phyloP scores from a whole-genome alignment of 1,139 yeast species.

The Saccharomyces hybrid region DNA sequence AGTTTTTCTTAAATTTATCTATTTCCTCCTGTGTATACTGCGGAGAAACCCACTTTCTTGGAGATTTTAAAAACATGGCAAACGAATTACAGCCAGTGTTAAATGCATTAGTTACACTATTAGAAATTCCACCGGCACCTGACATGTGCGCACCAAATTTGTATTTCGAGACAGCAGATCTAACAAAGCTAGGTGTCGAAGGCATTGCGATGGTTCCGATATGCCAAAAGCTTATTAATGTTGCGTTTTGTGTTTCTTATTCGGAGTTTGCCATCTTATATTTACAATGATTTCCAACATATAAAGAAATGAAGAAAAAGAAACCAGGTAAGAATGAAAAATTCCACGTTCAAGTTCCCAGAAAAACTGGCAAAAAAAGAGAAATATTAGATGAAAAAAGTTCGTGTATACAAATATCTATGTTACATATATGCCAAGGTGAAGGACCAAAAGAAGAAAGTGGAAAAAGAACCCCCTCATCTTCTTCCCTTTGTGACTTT shows the following conservation, averaged over 20 bases:
- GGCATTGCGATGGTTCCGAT: not conserved
- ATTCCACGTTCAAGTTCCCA: not conserved
- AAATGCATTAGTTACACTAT: constrained; percentile 67
- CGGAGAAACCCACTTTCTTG: constrained; percentile 87
- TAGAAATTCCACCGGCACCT: constrained; percentile 64
- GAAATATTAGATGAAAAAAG: not conserved
- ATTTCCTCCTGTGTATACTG: constrained; percentile 63
- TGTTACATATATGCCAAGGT: not conserved
- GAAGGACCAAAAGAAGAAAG: not conserved
- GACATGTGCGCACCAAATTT: constrained; percentile 83
- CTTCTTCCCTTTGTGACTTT: constrained; percentile 19
- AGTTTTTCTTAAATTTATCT: constrained; percentile 51
- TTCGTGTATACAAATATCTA: not conserved
- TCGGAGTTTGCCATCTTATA: not conserved
- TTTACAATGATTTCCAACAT: not conserved
- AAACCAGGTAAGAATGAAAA: not conserved
- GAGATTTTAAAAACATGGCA: constrained; percentile 85
- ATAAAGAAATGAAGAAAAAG: not conserved
- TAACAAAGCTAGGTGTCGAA: constrained; percentile 25
- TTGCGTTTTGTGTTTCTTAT: not conserved
- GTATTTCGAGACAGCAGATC: constrained; percentile 33
- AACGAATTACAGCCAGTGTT: constrained; percentile 76
- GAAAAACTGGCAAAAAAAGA: not conserved
- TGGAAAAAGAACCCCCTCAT: not conserved
- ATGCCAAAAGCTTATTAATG: not conserved